Percentiles rank a stretch among this genome's conserved stretches.
Evolutionary conservation across 768 basidiomycete genomes (phyloP).

Genomic region (Tephrocybe sp.): DNA sequence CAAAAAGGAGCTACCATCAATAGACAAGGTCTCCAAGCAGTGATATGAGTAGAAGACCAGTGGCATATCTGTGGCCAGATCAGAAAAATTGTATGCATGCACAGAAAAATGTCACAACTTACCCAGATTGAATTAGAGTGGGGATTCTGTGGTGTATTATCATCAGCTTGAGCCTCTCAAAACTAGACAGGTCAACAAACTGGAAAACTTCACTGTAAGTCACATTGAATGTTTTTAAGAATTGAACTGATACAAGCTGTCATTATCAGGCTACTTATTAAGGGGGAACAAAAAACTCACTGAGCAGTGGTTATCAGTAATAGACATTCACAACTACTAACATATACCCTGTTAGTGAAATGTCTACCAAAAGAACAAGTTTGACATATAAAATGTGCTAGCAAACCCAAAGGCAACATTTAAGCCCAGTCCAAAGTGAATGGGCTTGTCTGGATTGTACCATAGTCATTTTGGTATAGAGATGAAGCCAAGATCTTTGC

Average conservation of each 20-base stretch:
- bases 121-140: conserved; percentile 66
- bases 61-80: conserved; percentile 58
- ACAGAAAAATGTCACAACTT: neutral
- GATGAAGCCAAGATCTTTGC: neutral
- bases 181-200: conserved; percentile 23
- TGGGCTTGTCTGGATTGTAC: neutral
- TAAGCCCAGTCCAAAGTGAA: neutral
- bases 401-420: neutral
- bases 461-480: neutral
- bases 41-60: conserved; percentile 69
- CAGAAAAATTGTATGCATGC: neutral
- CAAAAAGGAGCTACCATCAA: conserved; percentile 65
- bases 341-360: neutral
- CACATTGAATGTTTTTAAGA: conserved; percentile 27
- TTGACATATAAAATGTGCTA: conserved; percentile 1
- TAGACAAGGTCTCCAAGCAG: conserved; percentile 83
- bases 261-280: neutral
- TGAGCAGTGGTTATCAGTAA: conserved; percentile 1
- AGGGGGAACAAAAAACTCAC: neutral
- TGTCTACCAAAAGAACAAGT: neutral
- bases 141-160: conserved; percentile 43
- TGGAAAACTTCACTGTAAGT: conserved; percentile 35
- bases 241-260: neutral
- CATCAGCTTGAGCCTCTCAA: conserved; percentile 16
- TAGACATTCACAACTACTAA: conserved; percentile 1